Conservation (phyloP, 2,329 filamentous ascomycete species). For the Magnaporthales sp. region DNA sequence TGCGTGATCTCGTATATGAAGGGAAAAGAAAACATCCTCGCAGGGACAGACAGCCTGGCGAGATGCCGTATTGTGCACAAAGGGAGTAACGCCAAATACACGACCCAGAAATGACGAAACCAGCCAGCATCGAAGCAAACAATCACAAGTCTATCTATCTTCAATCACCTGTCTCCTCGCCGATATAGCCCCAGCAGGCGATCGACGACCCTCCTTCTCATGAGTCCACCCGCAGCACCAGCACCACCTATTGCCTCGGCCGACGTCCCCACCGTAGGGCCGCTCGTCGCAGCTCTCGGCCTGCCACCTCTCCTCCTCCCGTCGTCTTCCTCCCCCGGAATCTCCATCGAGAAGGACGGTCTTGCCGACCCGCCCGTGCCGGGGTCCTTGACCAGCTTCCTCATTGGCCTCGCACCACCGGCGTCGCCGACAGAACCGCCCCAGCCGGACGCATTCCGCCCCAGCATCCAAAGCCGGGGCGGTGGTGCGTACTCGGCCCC, state of each 20-base stretch:
- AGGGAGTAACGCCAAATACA: not conserved
- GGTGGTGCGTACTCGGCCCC: not conserved
- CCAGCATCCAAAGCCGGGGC: constrained; percentile 1
- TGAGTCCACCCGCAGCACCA: not conserved
- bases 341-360: constrained; percentile 10
- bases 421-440: constrained; percentile 7
- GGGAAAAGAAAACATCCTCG: not conserved
- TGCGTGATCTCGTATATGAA: not conserved
- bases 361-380: constrained; percentile 10
- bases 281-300: not conserved
- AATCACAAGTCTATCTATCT: not conserved
- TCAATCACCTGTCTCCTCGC: constrained; percentile 1
- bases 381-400: constrained; percentile 16
- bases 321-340: constrained; percentile 6
- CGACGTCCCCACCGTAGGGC: not conserved
- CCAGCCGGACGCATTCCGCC: constrained; percentile 4
- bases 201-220: constrained; percentile 4
- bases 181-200: constrained; percentile 3
- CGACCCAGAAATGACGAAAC: not conserved
- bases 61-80: not conserved
- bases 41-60: not conserved
- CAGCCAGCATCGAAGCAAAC: not conserved
- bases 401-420: constrained; percentile 2
- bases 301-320: not conserved
- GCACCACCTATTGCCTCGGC: not conserved